These are phyloP conservation scores for Hyaloscypha variabilis DNA, from an alignment of 495 filamentous ascomycete species.

Conservation along the genomic window DNA sequence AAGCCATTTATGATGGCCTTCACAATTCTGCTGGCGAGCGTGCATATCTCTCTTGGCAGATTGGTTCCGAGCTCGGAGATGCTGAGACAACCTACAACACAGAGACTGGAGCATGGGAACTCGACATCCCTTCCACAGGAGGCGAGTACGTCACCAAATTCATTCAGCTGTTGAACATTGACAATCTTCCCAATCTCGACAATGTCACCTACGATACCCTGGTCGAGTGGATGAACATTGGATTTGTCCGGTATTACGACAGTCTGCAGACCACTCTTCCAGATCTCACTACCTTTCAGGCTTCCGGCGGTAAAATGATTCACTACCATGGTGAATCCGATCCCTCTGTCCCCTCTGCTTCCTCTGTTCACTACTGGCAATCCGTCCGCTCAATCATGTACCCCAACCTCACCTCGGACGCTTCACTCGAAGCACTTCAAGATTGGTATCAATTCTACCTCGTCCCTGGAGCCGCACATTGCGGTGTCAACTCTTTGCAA, in stretches of 20 bases:
- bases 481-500: slow-evolving; percentile 41
- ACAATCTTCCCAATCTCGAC: slow-evolving; percentile 40
- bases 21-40: slow-evolving; percentile 43
- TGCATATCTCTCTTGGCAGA: slow-evolving; percentile 51
- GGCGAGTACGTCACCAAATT: slow-evolving; percentile 41
- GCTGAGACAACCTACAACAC: slow-evolving; percentile 45
- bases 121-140: slow-evolving; percentile 40
- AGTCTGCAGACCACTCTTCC: slow-evolving; percentile 49
- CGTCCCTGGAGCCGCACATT: slow-evolving; percentile 55
- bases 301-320: slow-evolving; percentile 52
- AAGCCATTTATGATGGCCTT: slow-evolving; percentile 45
- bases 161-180: slow-evolving; percentile 39
- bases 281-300: slow-evolving; percentile 46
- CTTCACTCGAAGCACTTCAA: slow-evolving; percentile 40
- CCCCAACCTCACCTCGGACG: slow-evolving; percentile 36
- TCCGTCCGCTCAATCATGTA: slow-evolving; percentile 55
- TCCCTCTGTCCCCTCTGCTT: slow-evolving; percentile 45
- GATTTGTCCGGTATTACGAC: slow-evolving; percentile 39
- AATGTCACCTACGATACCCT: slow-evolving; percentile 53
- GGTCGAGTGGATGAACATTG: slow-evolving; percentile 46
- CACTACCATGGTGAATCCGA: slow-evolving; percentile 57
- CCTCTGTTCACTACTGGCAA: slow-evolving; percentile 51
- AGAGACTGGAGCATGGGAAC: slow-evolving; percentile 40
- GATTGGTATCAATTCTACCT: slow-evolving; percentile 57
- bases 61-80: slow-evolving; percentile 43